Conservation (phyloP, 306 rosid species). For the Adenanthera pavonina region DNA sequence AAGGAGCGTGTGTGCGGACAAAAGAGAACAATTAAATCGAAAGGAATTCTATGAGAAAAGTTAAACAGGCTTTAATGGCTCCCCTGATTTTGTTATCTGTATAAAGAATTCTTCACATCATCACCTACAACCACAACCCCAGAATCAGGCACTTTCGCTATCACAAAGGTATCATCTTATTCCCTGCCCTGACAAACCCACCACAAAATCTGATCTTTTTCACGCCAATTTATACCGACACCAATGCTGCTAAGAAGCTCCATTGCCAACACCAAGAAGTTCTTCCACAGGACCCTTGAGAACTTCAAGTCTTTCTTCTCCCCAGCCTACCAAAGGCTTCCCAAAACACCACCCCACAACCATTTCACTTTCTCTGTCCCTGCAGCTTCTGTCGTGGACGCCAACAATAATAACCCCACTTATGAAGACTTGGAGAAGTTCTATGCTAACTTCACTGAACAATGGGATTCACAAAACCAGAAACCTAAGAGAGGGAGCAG, state of each 20-base stretch:
- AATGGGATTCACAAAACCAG: constrained; percentile 50
- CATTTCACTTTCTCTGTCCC: constrained; percentile 42
- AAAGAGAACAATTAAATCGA: constrained; percentile 43
- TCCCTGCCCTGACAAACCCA: constrained; percentile 33
- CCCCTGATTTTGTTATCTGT: constrained; percentile 47
- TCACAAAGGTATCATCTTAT: not conserved
- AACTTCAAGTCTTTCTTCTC: constrained; percentile 77
- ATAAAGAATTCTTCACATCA: constrained; percentile 57
- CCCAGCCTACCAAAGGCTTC: constrained; percentile 64
- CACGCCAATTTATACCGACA: not conserved
- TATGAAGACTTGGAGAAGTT: constrained; percentile 55
- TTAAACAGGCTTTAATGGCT: constrained; percentile 54
- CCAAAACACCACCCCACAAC: constrained; percentile 58
- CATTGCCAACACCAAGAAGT: constrained; percentile 74
- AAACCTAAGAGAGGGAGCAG: constrained; percentile 40
- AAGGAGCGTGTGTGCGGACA: constrained; percentile 57
- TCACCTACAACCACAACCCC: constrained; percentile 41
- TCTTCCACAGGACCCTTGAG: constrained; percentile 71
- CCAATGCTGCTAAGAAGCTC: constrained; percentile 73
- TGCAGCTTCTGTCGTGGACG: constrained; percentile 24
- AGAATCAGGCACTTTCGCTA: not conserved
- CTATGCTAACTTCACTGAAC: constrained; percentile 47
- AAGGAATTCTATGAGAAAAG: constrained; percentile 21
- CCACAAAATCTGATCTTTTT: constrained; percentile 33
- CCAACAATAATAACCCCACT: constrained; percentile 30